A percentile compares a stretch with the other conserved stretches of the same genome.
phyloP scores from a whole-genome alignment of 2,329 filamentous ascomycete species.

The Stagonosporopsis rhizophila region DNA sequence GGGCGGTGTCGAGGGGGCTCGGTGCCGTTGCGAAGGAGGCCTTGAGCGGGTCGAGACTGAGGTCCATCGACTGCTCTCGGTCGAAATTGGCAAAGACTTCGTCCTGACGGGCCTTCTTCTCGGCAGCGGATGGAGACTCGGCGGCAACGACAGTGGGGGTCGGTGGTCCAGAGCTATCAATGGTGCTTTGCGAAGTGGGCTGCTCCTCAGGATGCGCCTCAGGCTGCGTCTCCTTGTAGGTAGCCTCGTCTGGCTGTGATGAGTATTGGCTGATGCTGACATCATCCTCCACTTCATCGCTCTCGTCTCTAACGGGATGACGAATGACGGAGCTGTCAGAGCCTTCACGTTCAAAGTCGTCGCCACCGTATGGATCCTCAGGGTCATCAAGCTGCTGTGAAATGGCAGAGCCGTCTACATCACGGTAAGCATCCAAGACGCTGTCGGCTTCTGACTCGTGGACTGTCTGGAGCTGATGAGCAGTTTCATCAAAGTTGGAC shows the following conservation, averaged over 20 bases:
- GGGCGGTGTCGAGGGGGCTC: conserved; percentile 42
- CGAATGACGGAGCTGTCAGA: conserved; percentile 63
- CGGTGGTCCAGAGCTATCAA: conserved; percentile 53
- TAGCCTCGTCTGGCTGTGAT: conserved; percentile 48
- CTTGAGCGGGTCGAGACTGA: conserved; percentile 64
- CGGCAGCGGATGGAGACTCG: conserved; percentile 37
- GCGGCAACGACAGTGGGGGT: conserved; percentile 52
- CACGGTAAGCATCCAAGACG: conserved; percentile 68
- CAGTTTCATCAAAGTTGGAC: conserved; percentile 63
- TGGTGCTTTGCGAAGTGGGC: conserved; percentile 43
- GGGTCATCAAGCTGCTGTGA: conserved; percentile 53
- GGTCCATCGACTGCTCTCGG: conserved; percentile 58
- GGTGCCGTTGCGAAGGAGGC: conserved; percentile 44
- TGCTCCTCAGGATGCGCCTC: conserved; percentile 36
- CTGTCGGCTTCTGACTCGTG: conserved; percentile 28
- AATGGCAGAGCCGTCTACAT: conserved; percentile 63
- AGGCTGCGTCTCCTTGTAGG: not conserved
- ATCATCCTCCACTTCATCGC: conserved; percentile 33
- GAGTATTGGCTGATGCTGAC: conserved; percentile 63
- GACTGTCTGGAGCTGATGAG: conserved; percentile 62
- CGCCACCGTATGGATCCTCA: conserved; percentile 25
- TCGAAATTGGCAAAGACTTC: conserved; percentile 59
- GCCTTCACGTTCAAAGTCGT: conserved; percentile 54
- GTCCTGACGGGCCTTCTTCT: conserved; percentile 43
- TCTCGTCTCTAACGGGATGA: conserved; percentile 52